Conservation (phyloP, 2,329 filamentous ascomycete genomes). For the Lomentospora prolificans region DNA sequence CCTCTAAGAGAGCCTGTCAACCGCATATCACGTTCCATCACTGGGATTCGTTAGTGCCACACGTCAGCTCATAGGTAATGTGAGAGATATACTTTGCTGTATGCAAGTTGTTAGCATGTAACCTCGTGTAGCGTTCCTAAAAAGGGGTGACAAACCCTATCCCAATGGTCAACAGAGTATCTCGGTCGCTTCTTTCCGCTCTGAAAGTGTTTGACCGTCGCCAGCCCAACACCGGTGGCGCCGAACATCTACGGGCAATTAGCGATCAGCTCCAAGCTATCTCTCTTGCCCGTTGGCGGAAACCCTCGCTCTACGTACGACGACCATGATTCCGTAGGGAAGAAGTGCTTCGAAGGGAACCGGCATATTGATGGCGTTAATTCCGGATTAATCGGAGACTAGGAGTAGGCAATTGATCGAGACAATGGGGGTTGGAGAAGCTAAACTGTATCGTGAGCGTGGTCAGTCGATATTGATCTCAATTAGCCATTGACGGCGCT, state of each 20-base stretch:
- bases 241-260: conserved; percentile 47
- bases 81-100: conserved; percentile 40
- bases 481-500: background rate
- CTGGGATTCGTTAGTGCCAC: conserved; percentile 22
- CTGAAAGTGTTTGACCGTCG: conserved; percentile 44
- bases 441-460: background rate
- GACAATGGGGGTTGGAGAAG: background rate
- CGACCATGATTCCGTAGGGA: conserved; percentile 55
- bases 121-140: background rate
- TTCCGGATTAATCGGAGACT: background rate
- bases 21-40: conserved; percentile 56
- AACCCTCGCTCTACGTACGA: conserved; percentile 33
- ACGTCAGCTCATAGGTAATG: conserved; percentile 10
- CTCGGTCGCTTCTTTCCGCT: conserved; percentile 53
- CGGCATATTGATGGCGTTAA: conserved; percentile 36
- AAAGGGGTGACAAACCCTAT: conserved; percentile 35
- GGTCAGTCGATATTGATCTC: background rate
- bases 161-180: conserved; percentile 54
- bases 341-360: conserved; percentile 55
- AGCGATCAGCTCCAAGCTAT: background rate
- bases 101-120: conserved; percentile 18
- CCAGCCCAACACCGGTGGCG: conserved; percentile 46
- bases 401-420: background rate
- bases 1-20: conserved; percentile 50
- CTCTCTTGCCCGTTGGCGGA: background rate